Base-by-base conservation (phyloP, 2,329 filamentous ascomycete species). In the Nigrospora sphaerica region DNA sequence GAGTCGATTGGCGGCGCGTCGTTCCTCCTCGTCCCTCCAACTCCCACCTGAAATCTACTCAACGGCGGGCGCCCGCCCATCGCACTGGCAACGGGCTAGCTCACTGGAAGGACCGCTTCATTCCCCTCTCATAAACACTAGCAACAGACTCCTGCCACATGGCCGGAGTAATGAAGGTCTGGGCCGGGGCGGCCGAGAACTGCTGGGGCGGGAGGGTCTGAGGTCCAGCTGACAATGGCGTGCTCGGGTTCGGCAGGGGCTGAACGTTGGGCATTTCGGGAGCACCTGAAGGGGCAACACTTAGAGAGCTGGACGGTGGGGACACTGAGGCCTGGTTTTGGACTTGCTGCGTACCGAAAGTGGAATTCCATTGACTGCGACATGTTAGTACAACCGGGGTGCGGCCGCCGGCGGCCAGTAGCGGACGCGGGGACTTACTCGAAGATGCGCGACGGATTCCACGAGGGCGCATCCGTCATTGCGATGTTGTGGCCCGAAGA, bases 381-480 rank as follows among this genome's bases (percentile, higher is more conserved):
- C 44, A 48, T 33, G 46, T 57, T 50, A 61, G 50, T 39, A 31
- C 39, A 41, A 18, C 12, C 7, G 18, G 14, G 4, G n/a, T 42
- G 9, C 28, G 12, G 12, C 19, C 14, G 13, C 40, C 31, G 10
- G 43, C 36, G 28, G 18, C 10, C 13, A 37, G 40, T 35, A 41
- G 36, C 31, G 38, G 32, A 42, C 52, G 19, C 42, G 16, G 19
- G 31, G 32, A 78, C 88, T 76, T 78, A 95, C 89, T 92, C 88
- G 76, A 95, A 92, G 54, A 95, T 89, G 49, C 85, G 80, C 32
- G 86, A 80, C 19, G 90, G 91, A 58, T 95, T 95, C 90, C 90
- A 95, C 46, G 76, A 70, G 19, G 77, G 74, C 41, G 80, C 75
- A 49, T 86, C 85, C 54, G 80, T 71, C 59, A 87, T 66, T 39